Evolutionary conservation across 768 basidiomycete species (phyloP), one percentile per base, ranked within the genome.

Genomic region (Termitomyces bulborhizus): DNA sequence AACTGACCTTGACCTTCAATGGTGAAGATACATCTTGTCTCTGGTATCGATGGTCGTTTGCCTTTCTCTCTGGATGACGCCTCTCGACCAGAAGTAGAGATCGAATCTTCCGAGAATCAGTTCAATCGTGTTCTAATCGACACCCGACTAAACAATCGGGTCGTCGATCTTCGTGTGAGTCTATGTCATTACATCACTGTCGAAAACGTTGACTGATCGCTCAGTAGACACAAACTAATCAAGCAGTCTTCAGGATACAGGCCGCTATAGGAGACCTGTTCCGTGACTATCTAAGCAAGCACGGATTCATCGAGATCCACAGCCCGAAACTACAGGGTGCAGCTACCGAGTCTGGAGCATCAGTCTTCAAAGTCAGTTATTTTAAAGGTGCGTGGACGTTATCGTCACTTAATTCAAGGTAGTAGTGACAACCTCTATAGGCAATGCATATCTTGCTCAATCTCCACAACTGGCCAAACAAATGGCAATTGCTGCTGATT

Each of bases 401-500:
- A 41, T 34, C 18, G 8, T 12, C 18, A 42, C 56, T 43, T 27
- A 7, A 32, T 37, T 54, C 13, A 8, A 34, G 6, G 51, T 41
- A 29, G 18, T 57, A 56, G 40, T 48, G 13, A 39, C n/a, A 27
- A 16, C 5, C 54, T 49, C 41, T 49, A 11, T 61, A 96, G 94
- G 91, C 31, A 81, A 71, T 61, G 97, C 97, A 2, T 99, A 80
- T 76, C 81, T 99, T 40, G 97, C 97, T 18, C 97, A 99, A 70
- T 94, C 91, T 39, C 97, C 97, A 40, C 97, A 99, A 67, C 78
- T 98, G 15, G 92, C 94, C 49, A 99, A 99, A 71, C 97, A 99
- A 73, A 99, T 99, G 97, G 91, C 90, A 57, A 98, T 99, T 63
- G 93, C 97, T 34, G 94, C 93, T 52, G 97, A 98, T 73, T 94